phyloP scores from a whole-genome alignment of 2,329 filamentous ascomycete species.

The Sclerotinia borealis region DNA sequence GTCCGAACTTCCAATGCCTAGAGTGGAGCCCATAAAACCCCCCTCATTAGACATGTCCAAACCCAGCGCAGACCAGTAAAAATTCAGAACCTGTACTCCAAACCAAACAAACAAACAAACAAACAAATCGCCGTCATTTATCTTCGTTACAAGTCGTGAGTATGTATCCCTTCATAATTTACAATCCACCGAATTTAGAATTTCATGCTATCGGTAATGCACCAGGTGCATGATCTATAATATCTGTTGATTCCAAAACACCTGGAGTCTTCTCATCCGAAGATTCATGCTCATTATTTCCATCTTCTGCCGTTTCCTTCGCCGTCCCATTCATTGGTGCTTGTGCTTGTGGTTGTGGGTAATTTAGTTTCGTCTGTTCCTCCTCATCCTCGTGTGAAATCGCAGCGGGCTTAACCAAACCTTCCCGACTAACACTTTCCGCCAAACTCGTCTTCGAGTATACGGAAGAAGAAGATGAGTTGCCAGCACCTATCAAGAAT shows the following conservation, averaged over 20 bases:
- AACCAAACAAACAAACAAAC: too few relatives aligned
- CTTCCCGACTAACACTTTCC: conserved; percentile 4
- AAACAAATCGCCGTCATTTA: neutral
- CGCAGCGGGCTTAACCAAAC: neutral
- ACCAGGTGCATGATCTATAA: neutral
- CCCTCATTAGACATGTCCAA: neutral
- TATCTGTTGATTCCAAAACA: neutral
- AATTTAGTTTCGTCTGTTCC: neutral
- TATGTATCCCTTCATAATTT: neutral
- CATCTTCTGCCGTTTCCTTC: neutral
- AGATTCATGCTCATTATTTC: neutral
- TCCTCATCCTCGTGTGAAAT: neutral
- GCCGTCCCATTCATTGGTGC: neutral
- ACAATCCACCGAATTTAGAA: neutral
- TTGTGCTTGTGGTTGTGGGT: neutral
- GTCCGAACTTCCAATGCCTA: neutral
- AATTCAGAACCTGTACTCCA: conserved; percentile 1
- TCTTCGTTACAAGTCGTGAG: neutral
- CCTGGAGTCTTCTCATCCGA: neutral
- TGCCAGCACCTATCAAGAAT: conserved; percentile 16
- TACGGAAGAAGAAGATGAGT: neutral
- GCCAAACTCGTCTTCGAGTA: conserved; percentile 8
- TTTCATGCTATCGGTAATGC: neutral
- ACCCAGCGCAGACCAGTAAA: neutral
- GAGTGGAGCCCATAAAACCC: neutral